These are phyloP conservation scores for Pachysolen tannophilus DNA, from an alignment of 805 yeast species.

Conservation along the genomic window DNA sequence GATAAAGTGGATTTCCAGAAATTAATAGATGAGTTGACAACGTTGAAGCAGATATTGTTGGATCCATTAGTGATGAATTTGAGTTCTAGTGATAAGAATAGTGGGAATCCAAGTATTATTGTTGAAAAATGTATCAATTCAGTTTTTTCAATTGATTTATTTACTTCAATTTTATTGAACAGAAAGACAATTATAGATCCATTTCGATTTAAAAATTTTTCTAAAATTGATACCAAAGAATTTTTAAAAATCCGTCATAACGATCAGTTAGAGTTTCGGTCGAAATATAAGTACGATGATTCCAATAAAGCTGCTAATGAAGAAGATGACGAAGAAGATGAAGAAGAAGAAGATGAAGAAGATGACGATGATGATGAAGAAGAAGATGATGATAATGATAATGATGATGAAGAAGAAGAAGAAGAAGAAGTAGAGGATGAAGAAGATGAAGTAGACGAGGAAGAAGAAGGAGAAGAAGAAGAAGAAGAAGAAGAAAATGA, in stretches of 20 bases:
- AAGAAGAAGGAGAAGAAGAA: neutral
- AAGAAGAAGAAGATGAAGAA: no score
- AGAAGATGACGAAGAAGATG: no score
- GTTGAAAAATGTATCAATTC: slow-evolving; percentile 6
- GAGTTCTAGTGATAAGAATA: no score
- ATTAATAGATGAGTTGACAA: no score
- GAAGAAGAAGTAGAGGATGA: slow-evolving; percentile 2
- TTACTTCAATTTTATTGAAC: slow-evolving; percentile 1
- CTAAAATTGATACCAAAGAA: neutral
- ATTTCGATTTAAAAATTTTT: slow-evolving; percentile 1
- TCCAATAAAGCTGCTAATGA: no score
- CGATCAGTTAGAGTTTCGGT: neutral
- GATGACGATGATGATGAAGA: slow-evolving; percentile 1
- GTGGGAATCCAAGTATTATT: no score
- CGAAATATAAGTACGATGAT: slow-evolving; percentile 1
- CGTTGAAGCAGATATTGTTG: no score
- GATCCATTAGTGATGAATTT: no score
- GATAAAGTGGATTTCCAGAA: no score
- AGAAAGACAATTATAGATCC: slow-evolving; percentile 4
- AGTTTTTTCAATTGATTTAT: slow-evolving; percentile 3
- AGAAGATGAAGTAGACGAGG: neutral
- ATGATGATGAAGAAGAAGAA: neutral
- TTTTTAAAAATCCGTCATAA: neutral
- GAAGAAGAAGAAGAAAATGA: neutral
- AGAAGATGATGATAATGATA: slow-evolving; percentile 1